Conservation (phyloP, 2,329 filamentous ascomycete species). For the Beauveria sp. region DNA sequence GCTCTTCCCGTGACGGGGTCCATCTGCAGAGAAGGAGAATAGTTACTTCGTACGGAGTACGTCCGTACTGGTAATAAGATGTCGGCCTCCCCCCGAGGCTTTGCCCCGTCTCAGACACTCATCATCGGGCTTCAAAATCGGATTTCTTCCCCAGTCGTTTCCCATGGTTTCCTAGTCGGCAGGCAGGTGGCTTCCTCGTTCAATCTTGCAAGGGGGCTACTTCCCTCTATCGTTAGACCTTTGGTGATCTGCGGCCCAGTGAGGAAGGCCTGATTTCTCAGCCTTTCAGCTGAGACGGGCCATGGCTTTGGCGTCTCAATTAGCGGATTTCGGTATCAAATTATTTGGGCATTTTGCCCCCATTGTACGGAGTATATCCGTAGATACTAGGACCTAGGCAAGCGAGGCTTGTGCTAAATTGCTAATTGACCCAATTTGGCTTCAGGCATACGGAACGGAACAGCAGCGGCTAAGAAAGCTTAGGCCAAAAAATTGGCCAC, state of each 20-base stretch:
- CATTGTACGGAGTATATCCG: neutral
- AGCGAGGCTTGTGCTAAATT: neutral
- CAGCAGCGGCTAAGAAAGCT: neutral
- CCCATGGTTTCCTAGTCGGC: too few species aligned
- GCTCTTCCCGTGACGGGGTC: neutral
- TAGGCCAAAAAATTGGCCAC: neutral
- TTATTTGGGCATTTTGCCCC: too few species aligned
- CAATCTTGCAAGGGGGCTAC: neutral
- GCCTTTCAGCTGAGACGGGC: constrained; percentile 1
- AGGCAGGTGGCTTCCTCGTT: neutral
- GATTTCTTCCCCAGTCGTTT: too few species aligned
- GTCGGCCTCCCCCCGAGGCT: neutral
- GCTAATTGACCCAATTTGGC: neutral
- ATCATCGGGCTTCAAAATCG: too few species aligned
- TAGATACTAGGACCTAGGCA: neutral
- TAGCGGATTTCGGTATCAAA: neutral
- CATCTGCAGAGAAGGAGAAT: neutral
- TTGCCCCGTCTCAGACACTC: neutral
- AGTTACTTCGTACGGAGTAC: too few species aligned
- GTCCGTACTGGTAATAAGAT: neutral
- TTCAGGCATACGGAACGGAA: neutral
- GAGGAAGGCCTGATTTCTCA: neutral
- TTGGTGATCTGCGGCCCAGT: neutral
- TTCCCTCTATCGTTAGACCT: neutral
- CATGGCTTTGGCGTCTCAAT: neutral